Evolutionary conservation across 345 rosid genomes (phyloP).

Genomic region (Eucalyptus cladocalyx): DNA sequence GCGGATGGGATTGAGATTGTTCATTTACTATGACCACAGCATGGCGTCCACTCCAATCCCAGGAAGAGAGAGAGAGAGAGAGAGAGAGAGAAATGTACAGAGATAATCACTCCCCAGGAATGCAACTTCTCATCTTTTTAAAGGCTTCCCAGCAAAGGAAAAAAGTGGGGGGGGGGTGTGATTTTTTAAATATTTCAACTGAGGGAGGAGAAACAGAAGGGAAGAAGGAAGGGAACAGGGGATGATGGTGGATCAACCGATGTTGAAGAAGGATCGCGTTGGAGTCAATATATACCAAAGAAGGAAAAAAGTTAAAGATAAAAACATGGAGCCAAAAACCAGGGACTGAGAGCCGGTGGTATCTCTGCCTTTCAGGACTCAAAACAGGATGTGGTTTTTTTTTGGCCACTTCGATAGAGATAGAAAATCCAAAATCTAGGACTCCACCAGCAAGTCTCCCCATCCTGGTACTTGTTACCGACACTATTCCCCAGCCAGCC

Average conservation of each 20-base stretch:
- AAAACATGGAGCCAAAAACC: not conserved
- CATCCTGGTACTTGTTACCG: not conserved
- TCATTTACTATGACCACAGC: not conserved
- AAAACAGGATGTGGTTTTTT: not conserved
- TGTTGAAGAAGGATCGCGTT: not conserved
- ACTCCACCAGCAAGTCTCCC: not conserved
- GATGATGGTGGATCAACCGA: not conserved
- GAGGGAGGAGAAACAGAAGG: not conserved
- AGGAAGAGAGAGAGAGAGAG: not conserved
- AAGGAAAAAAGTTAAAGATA: not conserved
- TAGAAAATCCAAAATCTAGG: not conserved
- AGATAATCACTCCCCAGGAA: not conserved
- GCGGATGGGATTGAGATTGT: not conserved
- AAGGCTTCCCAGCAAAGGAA: not conserved
- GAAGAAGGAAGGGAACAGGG: not conserved
- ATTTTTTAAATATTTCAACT: not conserved
- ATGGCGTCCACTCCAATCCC: not conserved
- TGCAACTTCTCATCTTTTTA: not conserved
- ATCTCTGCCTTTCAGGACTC: not conserved
- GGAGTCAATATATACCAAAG: not conserved
- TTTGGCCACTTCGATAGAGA: not conserved
- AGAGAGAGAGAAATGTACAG: not conserved
- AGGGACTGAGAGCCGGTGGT: not conserved
- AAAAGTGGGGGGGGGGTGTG: too few species aligned
- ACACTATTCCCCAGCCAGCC: not conserved